Base-by-base conservation (phyloP, 2,329 filamentous ascomycete genomes). In the Arachnopeziza araneosa region DNA sequence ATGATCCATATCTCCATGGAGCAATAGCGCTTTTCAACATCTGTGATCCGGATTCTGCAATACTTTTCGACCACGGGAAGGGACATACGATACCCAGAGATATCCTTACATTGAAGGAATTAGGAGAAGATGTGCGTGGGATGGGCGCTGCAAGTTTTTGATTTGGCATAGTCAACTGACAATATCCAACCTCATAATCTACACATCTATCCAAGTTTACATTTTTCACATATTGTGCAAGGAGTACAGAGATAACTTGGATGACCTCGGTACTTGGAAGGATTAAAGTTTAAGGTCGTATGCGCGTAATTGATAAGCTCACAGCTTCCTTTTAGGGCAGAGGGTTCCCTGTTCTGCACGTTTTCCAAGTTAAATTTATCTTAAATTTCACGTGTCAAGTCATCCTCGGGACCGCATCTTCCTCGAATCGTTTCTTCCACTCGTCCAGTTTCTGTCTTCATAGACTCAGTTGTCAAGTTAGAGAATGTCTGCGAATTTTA, bases 51-150 rank as follows among this genome's bases (percentile, higher is more conserved):
- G 83, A 87, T 58, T 81, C 75, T 1, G 84, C 84, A 0, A 78
- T 79, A 48, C 77, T 88, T 10, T 87, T 88, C 62, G 85, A 88
- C 63, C 84, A 86, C 60, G 84, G 82, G 1, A 86, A 86, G 67
- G 85, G 85, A 0, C 85, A 88, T 66, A 87, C 83, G 0, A 72
- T 87, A 2, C 85, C 85, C 0, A 75, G 83, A 63, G 80, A 83
- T 52, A 66, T 68, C 50, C 66, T 70, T 24, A 74, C 72, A 1
- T 64, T 75, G 9, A 64, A 64, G 12, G 74, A 77, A 54, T 67
- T 76, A 17, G 66, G 68, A 8, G 65, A 69, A 44, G 14, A 57
- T 49, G 36, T 44, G 36, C 36, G 36, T 44, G 36, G 36, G 36
- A 44, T 44, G 36, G 36, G 36, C 17, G 36, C 36, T 44, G 36